Conservation (phyloP, 2,329 filamentous ascomycete genomes). For the Fusarium irregulare region DNA sequence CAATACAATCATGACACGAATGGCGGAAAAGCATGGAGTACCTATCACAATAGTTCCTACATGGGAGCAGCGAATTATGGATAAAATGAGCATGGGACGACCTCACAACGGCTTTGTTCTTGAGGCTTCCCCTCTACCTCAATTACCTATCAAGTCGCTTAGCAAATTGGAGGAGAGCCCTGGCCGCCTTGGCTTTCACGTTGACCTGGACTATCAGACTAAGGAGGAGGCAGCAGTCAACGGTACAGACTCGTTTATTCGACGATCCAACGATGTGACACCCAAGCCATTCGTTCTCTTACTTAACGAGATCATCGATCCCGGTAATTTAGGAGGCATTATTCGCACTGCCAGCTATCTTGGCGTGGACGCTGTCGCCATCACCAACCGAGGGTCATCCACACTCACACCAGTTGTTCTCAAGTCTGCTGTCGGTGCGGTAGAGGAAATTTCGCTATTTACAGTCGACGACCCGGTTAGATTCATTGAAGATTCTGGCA, state of each 20-base stretch:
- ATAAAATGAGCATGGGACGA: conserved; percentile 83
- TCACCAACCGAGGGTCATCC: conserved; percentile 79
- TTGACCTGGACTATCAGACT: conserved; percentile 74
- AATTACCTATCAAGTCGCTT: conserved; percentile 72
- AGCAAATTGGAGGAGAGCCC: conserved; percentile 59
- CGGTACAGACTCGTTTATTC: conserved; percentile 67
- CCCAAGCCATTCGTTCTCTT: conserved; percentile 77
- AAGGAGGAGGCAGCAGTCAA: conserved; percentile 80
- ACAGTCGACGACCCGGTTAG: conserved; percentile 72
- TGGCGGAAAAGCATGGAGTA: conserved; percentile 64
- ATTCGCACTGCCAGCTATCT: conserved; percentile 90
- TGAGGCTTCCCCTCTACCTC: conserved; percentile 85
- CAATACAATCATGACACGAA: conserved; percentile 56
- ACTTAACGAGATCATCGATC: conserved; percentile 82
- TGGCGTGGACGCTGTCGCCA: conserved; percentile 85
- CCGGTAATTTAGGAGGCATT: conserved; percentile 90
- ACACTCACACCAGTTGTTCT: conserved; percentile 80
- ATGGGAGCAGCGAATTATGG: conserved; percentile 74
- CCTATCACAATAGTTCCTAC: conserved; percentile 68
- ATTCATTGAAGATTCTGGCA: conserved; percentile 76
- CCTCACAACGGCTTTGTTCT: conserved; percentile 93
- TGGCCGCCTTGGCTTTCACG: conserved; percentile 63
- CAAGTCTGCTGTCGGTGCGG: conserved; percentile 89
- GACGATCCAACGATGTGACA: conserved; percentile 46
- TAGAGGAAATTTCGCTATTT: conserved; percentile 82